These are phyloP conservation scores for Oryza glumipatula DNA, from an alignment of 176 grass and related monocot species.

Conservation along the genomic window DNA sequence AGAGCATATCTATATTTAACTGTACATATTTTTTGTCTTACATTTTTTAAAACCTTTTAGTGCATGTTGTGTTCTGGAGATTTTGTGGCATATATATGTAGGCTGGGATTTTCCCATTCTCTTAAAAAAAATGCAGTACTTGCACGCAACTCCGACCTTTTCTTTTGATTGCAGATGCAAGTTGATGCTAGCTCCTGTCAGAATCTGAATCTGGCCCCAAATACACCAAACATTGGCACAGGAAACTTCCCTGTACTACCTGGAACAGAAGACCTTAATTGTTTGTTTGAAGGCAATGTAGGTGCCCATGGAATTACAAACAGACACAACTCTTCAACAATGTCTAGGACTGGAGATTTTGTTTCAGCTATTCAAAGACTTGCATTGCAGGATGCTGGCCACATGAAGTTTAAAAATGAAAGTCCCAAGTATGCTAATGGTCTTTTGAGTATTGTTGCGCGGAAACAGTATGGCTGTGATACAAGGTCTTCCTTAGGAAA, in stretches of 20 bases:
- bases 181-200: conserved; percentile 49
- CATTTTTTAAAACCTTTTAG: not conserved
- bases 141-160: not conserved
- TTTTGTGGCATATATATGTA: not conserved
- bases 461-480: conserved; percentile 40
- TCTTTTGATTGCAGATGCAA: conserved; percentile 45
- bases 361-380: conserved; percentile 55
- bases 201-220: conserved; percentile 33
- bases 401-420: conserved; percentile 51
- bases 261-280: conserved; percentile 42
- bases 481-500: conserved; percentile 44
- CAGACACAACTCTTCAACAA: conserved; percentile 25
- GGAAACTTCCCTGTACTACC: conserved; percentile 56
- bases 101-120: no score
- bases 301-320: not conserved
- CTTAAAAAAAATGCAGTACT: not conserved
- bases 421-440: conserved; percentile 30
- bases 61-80: not conserved
- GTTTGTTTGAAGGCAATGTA: conserved; percentile 22
- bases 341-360: conserved; percentile 46
- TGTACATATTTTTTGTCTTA: not conserved
- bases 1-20: not conserved
- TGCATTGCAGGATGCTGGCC: conserved; percentile 37
- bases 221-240: conserved; percentile 49
- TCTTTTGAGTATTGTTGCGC: conserved; percentile 44